A percentile compares a stretch with the other conserved stretches of the same genome.
These are phyloP conservation scores for Agaricus subrufescens DNA, from an alignment of 768 basidiomycete genomes.

Conservation along the genomic window DNA sequence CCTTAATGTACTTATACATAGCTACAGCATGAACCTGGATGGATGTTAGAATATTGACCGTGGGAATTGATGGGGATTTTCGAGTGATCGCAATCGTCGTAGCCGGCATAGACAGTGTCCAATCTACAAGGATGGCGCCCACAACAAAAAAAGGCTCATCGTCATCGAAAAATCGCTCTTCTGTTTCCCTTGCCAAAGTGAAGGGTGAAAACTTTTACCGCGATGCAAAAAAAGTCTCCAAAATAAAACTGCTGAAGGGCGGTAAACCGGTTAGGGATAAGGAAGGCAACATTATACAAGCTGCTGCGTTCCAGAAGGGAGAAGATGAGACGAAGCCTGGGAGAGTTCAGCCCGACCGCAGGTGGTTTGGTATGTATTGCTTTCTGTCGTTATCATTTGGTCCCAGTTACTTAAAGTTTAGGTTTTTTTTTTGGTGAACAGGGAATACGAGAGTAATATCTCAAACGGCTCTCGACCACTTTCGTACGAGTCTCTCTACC, in stretches of 20 bases:
- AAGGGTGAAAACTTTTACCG: constrained; percentile 99
- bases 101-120: background rate
- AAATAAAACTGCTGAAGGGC: constrained; percentile 89
- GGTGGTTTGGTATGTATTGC: constrained; percentile 89
- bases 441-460: constrained; percentile 99
- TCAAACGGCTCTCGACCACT: constrained; percentile 93
- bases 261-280: constrained; percentile 89
- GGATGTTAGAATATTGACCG: background rate
- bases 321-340: constrained; percentile 89
- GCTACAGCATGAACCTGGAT: background rate
- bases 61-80: constrained; percentile 7
- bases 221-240: constrained; percentile 81
- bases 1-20: too few species aligned
- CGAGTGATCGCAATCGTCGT: background rate
- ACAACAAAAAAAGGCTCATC: constrained; percentile 30
- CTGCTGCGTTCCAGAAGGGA: constrained; percentile 94
- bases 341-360: constrained; percentile 87
- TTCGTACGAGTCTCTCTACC: constrained; percentile 79
- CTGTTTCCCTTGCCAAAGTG: constrained; percentile 59
- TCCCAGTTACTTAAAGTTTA: background rate
- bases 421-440: constrained; percentile 22
- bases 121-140: constrained; percentile 28
- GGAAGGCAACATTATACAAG: constrained; percentile 89
- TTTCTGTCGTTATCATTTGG: background rate
- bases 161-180: constrained; percentile 37